Evolutionary conservation across 2,329 filamentous ascomycete species (phyloP).

Genomic region (Tolypocladium album): DNA sequence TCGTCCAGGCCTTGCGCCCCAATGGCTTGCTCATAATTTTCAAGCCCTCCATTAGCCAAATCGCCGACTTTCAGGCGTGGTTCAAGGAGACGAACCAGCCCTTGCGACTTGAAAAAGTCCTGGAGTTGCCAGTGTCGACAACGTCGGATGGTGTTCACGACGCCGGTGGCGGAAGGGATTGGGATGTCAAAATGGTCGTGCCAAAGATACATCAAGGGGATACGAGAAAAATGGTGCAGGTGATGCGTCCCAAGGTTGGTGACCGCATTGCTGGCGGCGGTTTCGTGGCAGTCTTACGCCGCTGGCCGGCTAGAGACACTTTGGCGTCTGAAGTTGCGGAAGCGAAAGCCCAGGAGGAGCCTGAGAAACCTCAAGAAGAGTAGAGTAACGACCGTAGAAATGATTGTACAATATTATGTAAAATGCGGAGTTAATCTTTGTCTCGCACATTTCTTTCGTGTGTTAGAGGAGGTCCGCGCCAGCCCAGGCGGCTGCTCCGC

Average conservation of each 20-base stretch:
- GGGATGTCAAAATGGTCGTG: constrained; percentile 47
- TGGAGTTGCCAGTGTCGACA: constrained; percentile 42
- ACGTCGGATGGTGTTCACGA: constrained; percentile 31
- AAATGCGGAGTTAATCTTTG: too few relatives aligned
- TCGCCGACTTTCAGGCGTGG: constrained; percentile 45
- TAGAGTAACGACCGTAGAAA: too few relatives aligned
- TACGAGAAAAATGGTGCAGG: constrained; percentile 17
- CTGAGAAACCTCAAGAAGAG: neutral
- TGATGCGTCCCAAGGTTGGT: constrained; percentile 31
- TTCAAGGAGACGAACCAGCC: constrained; percentile 42
- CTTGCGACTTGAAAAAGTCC: constrained; percentile 42
- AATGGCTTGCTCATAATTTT: constrained; percentile 61
- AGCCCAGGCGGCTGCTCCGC: too few relatives aligned
- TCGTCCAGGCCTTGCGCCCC: constrained; percentile 47
- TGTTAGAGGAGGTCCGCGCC: too few relatives aligned
- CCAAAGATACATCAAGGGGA: constrained; percentile 12
- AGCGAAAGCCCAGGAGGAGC: neutral
- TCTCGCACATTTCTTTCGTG: too few relatives aligned
- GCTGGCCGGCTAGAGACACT: constrained; percentile 13
- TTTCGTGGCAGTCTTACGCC: constrained; percentile 27
- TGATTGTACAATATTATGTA: too few relatives aligned
- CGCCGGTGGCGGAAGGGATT: constrained; percentile 42
- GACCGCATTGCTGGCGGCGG: constrained; percentile 28
- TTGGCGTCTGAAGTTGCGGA: neutral
- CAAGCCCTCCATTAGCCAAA: constrained; percentile 69